These are phyloP conservation scores for Aspergillus vadensis DNA, from an alignment of 2,329 filamentous ascomycete genomes.

Conservation along the genomic window DNA sequence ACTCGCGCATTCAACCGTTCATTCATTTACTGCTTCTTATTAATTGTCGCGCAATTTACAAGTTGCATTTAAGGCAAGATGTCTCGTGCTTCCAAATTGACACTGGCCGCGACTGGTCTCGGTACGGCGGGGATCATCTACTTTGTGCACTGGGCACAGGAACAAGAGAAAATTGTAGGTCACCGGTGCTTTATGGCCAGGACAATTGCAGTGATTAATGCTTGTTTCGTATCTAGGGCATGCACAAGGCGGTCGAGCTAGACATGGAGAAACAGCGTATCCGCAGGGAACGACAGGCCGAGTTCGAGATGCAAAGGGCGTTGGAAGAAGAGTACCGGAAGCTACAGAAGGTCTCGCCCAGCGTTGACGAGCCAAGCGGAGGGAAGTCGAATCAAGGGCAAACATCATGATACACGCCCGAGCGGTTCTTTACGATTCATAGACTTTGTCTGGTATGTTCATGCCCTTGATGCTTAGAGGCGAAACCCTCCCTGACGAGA, in stretches of 20 bases:
- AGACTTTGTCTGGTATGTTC: conserved; percentile 1
- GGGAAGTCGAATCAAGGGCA: conserved; percentile 23
- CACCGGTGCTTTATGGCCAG: not conserved
- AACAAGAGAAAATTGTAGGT: conserved; percentile 76
- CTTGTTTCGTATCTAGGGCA: conserved; percentile 58
- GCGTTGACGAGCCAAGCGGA: conserved; percentile 29
- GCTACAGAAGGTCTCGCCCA: conserved; percentile 73
- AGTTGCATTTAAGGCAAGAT: conserved; percentile 52
- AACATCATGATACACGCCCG: conserved; percentile 23
- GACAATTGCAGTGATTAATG: conserved; percentile 8
- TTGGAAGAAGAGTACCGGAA: conserved; percentile 90
- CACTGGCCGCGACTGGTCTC: conserved; percentile 74
- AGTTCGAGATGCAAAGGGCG: conserved; percentile 87
- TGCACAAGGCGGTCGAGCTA: conserved; percentile 92
- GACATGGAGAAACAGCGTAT: conserved; percentile 92
- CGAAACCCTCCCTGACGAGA: not conserved
- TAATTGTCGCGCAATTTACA: not conserved
- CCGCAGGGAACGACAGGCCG: conserved; percentile 85
- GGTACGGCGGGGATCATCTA: conserved; percentile 75
- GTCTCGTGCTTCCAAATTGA: conserved; percentile 88
- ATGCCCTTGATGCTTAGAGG: not conserved
- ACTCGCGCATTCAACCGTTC: not conserved
- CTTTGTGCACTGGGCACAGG: conserved; percentile 88
- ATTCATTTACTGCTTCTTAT: not conserved
- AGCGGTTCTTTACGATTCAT: not conserved